Evolutionary conservation across 345 rosid genomes (phyloP).

Genomic region (Aegle marmelos): DNA sequence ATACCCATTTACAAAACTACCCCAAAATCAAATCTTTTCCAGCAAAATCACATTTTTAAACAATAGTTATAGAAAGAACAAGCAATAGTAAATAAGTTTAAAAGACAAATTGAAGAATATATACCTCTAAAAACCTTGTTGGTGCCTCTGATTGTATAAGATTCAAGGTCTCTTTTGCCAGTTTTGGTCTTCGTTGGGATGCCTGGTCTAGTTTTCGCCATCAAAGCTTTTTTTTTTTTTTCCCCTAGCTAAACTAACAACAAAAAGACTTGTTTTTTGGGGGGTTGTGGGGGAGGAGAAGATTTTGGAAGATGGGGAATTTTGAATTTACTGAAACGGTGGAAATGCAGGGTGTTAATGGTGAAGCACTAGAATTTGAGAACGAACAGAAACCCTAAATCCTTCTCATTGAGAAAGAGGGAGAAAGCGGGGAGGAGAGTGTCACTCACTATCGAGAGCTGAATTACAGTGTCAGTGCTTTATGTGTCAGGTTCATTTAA

Average conservation of each 20-base stretch:
- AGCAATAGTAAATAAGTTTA: neutral
- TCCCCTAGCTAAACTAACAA: neutral
- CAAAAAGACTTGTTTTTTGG: neutral
- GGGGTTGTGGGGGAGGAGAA: neutral
- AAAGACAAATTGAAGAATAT: neutral
- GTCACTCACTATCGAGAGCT: neutral
- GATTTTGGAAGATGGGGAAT: conserved; percentile 6
- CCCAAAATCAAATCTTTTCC: neutral
- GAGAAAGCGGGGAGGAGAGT: neutral
- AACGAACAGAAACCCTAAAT: conserved; percentile 32
- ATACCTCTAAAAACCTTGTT: conserved; percentile 63
- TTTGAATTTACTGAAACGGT: neutral
- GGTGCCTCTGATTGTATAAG: conserved; percentile 66
- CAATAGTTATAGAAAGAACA: neutral
- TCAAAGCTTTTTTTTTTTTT: conserved; percentile 18
- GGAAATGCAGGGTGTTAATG: neutral
- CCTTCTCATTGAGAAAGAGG: conserved; percentile 14
- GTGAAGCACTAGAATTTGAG: conserved; percentile 2
- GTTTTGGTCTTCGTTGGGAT: conserved; percentile 41
- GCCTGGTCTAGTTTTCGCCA: conserved; percentile 88
- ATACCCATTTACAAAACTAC: neutral
- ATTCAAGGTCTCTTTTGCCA: conserved; percentile 52
- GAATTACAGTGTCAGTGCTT: neutral
- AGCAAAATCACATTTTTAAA: neutral
- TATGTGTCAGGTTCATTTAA: neutral